These are phyloP conservation scores for Rhizopogon vinicolor DNA, from an alignment of 768 basidiomycete species.

Conservation along the genomic window DNA sequence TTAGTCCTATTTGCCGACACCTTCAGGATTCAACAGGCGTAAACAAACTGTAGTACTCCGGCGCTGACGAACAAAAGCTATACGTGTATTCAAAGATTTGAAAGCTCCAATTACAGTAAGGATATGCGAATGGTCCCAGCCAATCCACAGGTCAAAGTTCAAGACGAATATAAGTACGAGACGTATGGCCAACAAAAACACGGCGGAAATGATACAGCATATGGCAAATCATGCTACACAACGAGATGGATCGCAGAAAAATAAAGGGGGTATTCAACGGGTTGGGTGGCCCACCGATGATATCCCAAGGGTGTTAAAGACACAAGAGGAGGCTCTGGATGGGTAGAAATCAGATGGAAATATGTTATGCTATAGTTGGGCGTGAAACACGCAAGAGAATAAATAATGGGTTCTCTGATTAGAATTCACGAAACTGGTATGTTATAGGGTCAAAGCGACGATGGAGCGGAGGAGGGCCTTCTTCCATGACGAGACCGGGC, in stretches of 20 bases:
- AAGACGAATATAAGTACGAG: constrained; percentile 4
- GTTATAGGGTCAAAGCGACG: constrained; percentile 63
- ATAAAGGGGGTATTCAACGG: constrained; percentile 7
- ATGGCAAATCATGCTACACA: constrained; percentile 25
- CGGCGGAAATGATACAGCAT: constrained; percentile 23
- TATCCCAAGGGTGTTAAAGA: constrained; percentile 2
- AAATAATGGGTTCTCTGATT: constrained; percentile 19
- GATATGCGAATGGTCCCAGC: constrained; percentile 2
- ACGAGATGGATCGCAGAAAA: background rate
- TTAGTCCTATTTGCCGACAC: constrained; percentile 16
- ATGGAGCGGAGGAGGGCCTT: constrained; percentile 51
- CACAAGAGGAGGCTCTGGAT: background rate
- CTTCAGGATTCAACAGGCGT: constrained; percentile 5
- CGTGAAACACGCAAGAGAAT: constrained; percentile 3
- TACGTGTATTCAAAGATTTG: background rate
- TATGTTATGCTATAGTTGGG: constrained; percentile 24
- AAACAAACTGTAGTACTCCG: background rate
- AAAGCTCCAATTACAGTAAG: constrained; percentile 8
- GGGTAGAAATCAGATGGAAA: background rate
- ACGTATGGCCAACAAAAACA: background rate
- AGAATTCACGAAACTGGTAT: constrained; percentile 78
- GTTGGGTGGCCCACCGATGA: background rate
- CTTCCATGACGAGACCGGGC: constrained; percentile 69
- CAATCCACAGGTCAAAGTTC: constrained; percentile 8
- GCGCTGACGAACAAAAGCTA: background rate